Conservation (phyloP, 495 filamentous ascomycete genomes). For the Sordaria brevicollis region DNA sequence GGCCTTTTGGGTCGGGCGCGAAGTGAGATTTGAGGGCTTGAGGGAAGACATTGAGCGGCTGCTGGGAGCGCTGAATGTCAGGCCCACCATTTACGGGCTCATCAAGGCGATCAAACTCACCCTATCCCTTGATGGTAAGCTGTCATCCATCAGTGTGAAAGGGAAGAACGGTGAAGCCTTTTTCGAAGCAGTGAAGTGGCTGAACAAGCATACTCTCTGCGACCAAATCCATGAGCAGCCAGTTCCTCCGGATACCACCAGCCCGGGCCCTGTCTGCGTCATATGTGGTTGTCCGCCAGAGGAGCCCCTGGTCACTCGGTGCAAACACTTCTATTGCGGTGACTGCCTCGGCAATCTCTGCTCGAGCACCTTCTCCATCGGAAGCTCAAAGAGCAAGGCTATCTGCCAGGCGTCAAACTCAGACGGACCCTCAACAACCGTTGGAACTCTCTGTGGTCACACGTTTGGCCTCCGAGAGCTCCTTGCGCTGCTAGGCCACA, state of each 20-base stretch:
- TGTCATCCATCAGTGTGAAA: not conserved
- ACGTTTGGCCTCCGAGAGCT: not conserved
- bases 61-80: too few species aligned
- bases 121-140: not conserved
- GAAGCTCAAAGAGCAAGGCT: not conserved
- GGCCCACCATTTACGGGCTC: not conserved
- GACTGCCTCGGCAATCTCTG: not conserved
- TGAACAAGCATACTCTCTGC: not conserved
- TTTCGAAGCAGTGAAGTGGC: not conserved
- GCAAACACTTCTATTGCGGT: not conserved
- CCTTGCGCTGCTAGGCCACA: not conserved
- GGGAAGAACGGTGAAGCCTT: not conserved
- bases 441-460: not conserved
- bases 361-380: not conserved
- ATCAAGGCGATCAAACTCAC: not conserved
- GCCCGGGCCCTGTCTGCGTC: too few species aligned
- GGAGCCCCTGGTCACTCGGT: not conserved
- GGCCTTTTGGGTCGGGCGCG: too few species aligned
- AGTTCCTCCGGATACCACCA: too few species aligned
- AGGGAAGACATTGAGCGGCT: too few species aligned
- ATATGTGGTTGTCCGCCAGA: not conserved
- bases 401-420: not conserved
- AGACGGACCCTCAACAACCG: not conserved
- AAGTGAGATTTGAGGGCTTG: too few species aligned
- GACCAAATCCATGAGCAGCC: not conserved